A percentile compares a stretch with the other conserved stretches of the same genome.
These are phyloP conservation scores for Cystobasidium ongulense DNA, from an alignment of 768 basidiomycete genomes.

Conservation along the genomic window DNA sequence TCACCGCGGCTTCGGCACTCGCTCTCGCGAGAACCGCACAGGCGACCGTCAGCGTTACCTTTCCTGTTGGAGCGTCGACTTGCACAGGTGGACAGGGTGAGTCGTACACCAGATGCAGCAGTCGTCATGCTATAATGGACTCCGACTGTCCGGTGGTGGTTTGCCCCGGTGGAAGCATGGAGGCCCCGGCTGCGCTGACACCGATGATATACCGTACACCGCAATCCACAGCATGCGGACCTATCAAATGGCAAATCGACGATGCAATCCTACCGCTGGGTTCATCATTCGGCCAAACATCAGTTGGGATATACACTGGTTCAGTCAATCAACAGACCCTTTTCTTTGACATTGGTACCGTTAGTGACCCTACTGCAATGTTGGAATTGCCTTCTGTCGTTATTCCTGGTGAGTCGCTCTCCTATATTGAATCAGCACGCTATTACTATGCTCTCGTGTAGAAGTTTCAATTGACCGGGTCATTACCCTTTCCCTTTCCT, in stretches of 20 bases:
- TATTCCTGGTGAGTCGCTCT: constrained; percentile 13
- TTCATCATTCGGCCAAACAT: constrained; percentile 12
- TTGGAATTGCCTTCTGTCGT: constrained; percentile 4
- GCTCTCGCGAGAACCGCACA: not conserved
- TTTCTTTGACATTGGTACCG: constrained; percentile 17
- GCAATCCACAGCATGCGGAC: not conserved
- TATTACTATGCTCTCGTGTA: not conserved
- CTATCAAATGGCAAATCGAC: constrained; percentile 11
- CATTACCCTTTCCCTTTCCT: not conserved
- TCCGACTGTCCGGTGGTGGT: not conserved
- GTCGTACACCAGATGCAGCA: not conserved
- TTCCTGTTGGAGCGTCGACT: constrained; percentile 8
- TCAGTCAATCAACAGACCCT: constrained; percentile 11
- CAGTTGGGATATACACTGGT: constrained; percentile 21
- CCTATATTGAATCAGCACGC: not conserved
- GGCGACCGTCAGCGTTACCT: constrained; percentile 15
- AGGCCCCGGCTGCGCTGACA: too few relatives aligned
- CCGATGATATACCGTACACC: not conserved
- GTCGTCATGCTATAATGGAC: not conserved
- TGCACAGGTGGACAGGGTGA: constrained; percentile 24
- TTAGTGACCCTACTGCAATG: not conserved
- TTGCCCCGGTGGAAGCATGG: too few relatives aligned
- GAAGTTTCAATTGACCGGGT: not conserved
- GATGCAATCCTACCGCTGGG: constrained; percentile 1
- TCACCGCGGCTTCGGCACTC: not conserved